Conservation (phyloP, 495 filamentous ascomycete species). For the Aspergillus homomorphus region DNA sequence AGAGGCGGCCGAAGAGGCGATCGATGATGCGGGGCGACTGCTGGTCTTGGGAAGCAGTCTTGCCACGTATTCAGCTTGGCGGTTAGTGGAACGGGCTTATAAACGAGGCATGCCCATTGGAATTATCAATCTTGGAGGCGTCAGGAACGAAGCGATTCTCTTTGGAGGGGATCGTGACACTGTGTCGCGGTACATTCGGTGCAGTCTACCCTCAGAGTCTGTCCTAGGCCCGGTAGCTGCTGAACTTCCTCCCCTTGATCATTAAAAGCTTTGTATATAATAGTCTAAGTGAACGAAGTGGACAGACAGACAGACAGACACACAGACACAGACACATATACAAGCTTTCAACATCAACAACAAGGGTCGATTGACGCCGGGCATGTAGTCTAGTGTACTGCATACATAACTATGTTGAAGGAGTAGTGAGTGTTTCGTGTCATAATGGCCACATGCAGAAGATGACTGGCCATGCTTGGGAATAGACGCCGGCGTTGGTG, state of each 20-base stretch:
- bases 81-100: constrained; percentile 77
- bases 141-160: constrained; percentile 72
- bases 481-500: no score
- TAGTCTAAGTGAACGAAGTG: no score
- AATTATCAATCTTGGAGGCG: constrained; percentile 78
- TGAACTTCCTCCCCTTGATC: constrained; percentile 24
- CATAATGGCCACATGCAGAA: no score
- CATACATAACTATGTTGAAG: no score
- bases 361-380: no score
- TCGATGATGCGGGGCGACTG: constrained; percentile 70
- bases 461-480: no score
- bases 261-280: no score
- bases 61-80: constrained; percentile 93
- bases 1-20: constrained; percentile 68
- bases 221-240: constrained; percentile 38
- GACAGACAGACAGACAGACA: no score
- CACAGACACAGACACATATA: no score
- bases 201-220: constrained; percentile 35
- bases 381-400: no score
- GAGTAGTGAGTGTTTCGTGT: no score
- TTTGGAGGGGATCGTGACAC: constrained; percentile 43
- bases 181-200: constrained; percentile 26
- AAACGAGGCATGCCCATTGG: constrained; percentile 81
- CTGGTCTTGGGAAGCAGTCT: constrained; percentile 84
- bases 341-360: no score